Evolutionary conservation across 805 yeast genomes (phyloP).

Genomic region (Naumovozyma dairenensis): DNA sequence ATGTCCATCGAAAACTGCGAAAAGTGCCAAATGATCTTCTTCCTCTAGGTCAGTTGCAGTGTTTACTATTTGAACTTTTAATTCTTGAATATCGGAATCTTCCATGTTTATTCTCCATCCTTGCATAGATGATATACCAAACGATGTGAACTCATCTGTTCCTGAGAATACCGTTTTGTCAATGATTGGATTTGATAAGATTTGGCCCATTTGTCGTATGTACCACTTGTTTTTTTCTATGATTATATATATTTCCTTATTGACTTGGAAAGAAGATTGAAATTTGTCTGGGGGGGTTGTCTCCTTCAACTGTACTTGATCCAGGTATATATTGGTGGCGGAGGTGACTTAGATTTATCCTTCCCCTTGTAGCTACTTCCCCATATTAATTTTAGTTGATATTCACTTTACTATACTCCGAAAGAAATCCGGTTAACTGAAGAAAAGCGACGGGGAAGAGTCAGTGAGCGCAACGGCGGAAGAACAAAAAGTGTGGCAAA

Average conservation of each 20-base stretch:
- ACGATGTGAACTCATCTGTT: slow-evolving; percentile 56
- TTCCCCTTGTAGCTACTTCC: too few relatives aligned
- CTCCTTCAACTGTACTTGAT: too few relatives aligned
- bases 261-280: not conserved
- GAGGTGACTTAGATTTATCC: too few relatives aligned
- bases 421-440: too few relatives aligned
- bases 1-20: slow-evolving; percentile 95
- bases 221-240: too few relatives aligned
- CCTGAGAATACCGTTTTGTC: slow-evolving; percentile 61
- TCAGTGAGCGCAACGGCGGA: too few relatives aligned
- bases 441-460: too few relatives aligned
- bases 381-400: too few relatives aligned
- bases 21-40: slow-evolving; percentile 55
- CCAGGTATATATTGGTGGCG: too few relatives aligned
- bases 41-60: slow-evolving; percentile 13
- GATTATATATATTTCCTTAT: not conserved
- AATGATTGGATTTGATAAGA: slow-evolving; percentile 83
- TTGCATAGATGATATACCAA: slow-evolving; percentile 90
- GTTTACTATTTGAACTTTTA: slow-evolving; percentile 18
- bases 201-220: slow-evolving; percentile 82
- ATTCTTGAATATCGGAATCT: slow-evolving; percentile 69
- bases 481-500: too few relatives aligned
- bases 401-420: too few relatives aligned
- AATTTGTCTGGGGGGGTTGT: not conserved
- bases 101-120: slow-evolving; percentile 99